These are phyloP conservation scores for Macrophomina tecta DNA, from an alignment of 2,329 filamentous ascomycete genomes.

Conservation along the genomic window DNA sequence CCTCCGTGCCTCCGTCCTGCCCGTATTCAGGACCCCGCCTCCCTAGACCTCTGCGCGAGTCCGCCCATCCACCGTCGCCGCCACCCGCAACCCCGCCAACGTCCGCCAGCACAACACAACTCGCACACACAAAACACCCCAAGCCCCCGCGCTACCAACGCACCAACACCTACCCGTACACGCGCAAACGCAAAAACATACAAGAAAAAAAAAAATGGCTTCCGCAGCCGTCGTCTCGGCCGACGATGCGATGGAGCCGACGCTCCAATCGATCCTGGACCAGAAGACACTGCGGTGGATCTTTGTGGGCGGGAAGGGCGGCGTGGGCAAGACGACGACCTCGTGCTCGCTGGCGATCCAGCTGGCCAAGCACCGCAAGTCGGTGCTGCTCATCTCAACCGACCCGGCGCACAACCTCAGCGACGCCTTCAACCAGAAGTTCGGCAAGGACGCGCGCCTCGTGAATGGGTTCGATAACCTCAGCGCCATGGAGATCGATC, in stretches of 20 bases:
- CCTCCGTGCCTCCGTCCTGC: too few species aligned
- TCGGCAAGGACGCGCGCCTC: conserved; percentile 95
- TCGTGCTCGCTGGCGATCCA: conserved; percentile 98
- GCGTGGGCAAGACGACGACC: conserved; percentile 99
- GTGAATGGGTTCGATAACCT: conserved; percentile 92
- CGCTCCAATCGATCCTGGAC: conserved; percentile 91
- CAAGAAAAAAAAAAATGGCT: conserved; percentile 40
- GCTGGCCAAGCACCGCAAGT: conserved; percentile 91
- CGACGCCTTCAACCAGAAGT: conserved; percentile 98
- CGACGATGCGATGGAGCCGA: conserved; percentile 84
- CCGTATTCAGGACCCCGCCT: too few species aligned
- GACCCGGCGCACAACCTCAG: conserved; percentile 98
- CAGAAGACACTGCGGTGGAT: conserved; percentile 97
- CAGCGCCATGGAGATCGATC: conserved; percentile 99
- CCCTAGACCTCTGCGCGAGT: too few species aligned
- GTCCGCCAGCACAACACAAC: too few species aligned
- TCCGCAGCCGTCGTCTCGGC: conserved; percentile 43
- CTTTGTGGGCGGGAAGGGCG: conserved; percentile 97
- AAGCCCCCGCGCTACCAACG: not conserved
- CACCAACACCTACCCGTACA: not conserved
- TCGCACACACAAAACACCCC: not conserved
- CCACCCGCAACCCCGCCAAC: not conserved
- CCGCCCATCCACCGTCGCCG: too few species aligned
- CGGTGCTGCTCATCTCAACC: conserved; percentile 95
- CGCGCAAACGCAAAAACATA: not conserved